Conservation (phyloP, 2,329 filamentous ascomycete species). For the Aureobasidium lini region DNA sequence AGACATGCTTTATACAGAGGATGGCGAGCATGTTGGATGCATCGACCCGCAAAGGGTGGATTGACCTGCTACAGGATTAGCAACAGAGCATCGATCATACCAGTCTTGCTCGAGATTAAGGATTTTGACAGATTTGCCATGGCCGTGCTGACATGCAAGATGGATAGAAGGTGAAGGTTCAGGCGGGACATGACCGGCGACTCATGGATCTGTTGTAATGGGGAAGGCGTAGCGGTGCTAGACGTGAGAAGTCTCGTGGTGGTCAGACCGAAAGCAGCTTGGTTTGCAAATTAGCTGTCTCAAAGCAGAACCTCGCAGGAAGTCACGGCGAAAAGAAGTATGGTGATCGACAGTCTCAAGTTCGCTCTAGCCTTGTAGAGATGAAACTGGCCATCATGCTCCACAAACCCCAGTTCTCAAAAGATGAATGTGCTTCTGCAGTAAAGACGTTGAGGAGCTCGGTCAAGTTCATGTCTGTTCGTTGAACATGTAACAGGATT, state of each 20-base stretch:
- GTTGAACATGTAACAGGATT: not conserved
- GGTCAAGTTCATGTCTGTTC: not conserved
- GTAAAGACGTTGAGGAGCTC: not conserved
- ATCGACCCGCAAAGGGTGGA: not conserved
- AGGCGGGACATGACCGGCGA: not conserved
- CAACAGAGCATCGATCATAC: constrained; percentile 8
- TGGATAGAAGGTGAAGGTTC: not conserved
- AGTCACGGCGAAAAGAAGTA: not conserved
- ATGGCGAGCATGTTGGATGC: not conserved
- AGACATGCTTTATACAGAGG: not conserved
- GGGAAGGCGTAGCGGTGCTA: not conserved
- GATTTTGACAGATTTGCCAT: not conserved
- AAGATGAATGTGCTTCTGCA: not conserved
- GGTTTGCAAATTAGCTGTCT: constrained; percentile 1
- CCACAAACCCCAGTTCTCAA: not conserved
- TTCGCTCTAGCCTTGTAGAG: not conserved
- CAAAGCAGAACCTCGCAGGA: not conserved
- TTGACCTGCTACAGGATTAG: constrained; percentile 1
- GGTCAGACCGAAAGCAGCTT: not conserved
- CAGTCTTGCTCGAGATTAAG: not conserved
- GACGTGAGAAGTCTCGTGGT: not conserved
- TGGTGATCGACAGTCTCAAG: constrained; percentile 9
- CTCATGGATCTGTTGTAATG: not conserved
- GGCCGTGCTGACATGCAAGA: not conserved
- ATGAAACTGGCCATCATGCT: not conserved